phyloP scores from a whole-genome alignment of 768 basidiomycete genomes.

The Panaeolus cyanescens region DNA sequence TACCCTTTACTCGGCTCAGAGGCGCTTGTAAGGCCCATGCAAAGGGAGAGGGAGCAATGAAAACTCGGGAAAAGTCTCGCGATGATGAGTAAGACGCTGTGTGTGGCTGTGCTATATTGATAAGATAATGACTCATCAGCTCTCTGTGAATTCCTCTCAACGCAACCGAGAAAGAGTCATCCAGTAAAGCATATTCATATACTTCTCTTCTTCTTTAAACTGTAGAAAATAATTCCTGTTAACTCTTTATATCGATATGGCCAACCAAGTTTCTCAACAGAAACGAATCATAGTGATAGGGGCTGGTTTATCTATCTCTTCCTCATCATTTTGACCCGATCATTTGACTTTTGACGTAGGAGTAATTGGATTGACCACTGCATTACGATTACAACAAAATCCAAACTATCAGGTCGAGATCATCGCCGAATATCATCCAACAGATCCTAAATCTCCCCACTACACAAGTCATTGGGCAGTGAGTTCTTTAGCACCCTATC shows the following conservation, averaged over 20 bases:
- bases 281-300: slow-evolving; percentile 40
- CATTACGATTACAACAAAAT: slow-evolving; percentile 58
- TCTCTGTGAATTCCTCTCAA: not conserved
- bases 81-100: not conserved
- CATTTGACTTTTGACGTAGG: slow-evolving; percentile 33
- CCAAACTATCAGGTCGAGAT: slow-evolving; percentile 57
- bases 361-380: slow-evolving; percentile 67
- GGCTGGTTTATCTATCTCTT: slow-evolving; percentile 31
- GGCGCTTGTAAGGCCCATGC: not conserved
- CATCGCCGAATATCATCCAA: slow-evolving; percentile 21
- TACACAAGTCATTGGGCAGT: slow-evolving; percentile 78
- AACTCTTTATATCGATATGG: not conserved
- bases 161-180: not conserved
- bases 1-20: not conserved
- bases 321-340: not conserved
- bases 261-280: not conserved
- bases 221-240: no score
- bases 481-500: slow-evolving; percentile 20
- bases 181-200: not conserved
- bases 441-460: slow-evolving; percentile 42
- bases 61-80: no score
- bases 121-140: not conserved
- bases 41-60: not conserved
- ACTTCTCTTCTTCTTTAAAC: no score
- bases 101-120: not conserved